Conservation (phyloP, 164 flowering plant genomes). For the Vitis cinerea region DNA sequence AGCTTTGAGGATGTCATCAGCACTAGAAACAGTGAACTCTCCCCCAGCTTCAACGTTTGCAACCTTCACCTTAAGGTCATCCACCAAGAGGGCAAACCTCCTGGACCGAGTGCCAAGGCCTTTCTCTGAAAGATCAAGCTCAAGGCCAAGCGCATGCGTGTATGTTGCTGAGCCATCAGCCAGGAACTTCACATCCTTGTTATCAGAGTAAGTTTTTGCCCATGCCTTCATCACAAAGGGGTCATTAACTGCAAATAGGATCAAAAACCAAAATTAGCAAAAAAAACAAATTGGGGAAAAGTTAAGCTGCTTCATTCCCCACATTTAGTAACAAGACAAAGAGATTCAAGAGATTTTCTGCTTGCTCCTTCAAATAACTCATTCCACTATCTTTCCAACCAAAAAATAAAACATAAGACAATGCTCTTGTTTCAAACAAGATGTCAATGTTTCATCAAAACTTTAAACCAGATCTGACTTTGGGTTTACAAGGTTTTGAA, state of each 20-base stretch:
- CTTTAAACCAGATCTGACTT: too few relatives aligned
- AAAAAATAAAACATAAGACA: too few relatives aligned
- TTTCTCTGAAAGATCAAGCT: conserved; percentile 83
- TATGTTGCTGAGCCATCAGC: conserved; percentile 84
- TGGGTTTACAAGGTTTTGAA: too few relatives aligned
- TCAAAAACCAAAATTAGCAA: neutral
- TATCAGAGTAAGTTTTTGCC: conserved; percentile 81
- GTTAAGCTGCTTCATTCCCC: neutral
- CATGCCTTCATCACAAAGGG: conserved; percentile 98
- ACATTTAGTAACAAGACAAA: neutral
- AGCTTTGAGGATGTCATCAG: conserved; percentile 56
- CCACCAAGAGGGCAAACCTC: conserved; percentile 81
- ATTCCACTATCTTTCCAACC: too few relatives aligned
- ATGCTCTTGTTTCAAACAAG: too few relatives aligned
- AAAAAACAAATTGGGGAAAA: neutral
- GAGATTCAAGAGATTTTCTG: too few relatives aligned
- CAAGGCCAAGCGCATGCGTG: conserved; percentile 83
- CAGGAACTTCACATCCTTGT: conserved; percentile 82
- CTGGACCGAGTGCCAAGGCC: conserved; percentile 82
- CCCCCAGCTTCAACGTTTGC: conserved; percentile 85
- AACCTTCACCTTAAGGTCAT: conserved; percentile 73
- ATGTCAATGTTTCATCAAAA: too few relatives aligned
- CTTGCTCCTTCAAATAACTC: too few relatives aligned
- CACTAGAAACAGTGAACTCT: conserved; percentile 77
- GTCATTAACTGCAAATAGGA: conserved; percentile 69